Conservation (phyloP, 1,284 basidiomycete genomes). For the Ustilago trichophora region DNA sequence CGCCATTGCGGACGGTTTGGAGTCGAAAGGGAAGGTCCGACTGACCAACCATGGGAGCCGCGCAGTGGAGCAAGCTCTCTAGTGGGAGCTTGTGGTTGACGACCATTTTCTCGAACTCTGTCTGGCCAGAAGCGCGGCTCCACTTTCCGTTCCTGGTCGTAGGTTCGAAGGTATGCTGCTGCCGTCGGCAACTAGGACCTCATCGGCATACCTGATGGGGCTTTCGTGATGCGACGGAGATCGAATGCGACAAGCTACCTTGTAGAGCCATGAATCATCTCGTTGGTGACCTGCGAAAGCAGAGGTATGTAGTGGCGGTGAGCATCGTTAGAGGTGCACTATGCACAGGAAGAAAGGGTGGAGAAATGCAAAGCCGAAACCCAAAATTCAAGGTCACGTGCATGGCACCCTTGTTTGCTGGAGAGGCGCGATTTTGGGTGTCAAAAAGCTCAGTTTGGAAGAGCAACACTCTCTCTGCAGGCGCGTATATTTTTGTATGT, state of each 20-base stretch:
- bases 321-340: too few relatives aligned
- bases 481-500: constrained; percentile 7
- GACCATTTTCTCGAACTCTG: constrained; percentile 5
- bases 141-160: too few relatives aligned
- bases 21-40: constrained; percentile 59
- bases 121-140: neutral
- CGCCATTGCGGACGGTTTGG: constrained; percentile 51
- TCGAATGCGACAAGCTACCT: too few relatives aligned
- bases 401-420: neutral
- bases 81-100: constrained; percentile 27
- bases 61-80: constrained; percentile 37
- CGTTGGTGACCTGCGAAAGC: too few relatives aligned
- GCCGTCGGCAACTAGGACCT: too few relatives aligned
- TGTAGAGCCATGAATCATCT: too few relatives aligned
- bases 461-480: constrained; percentile 26
- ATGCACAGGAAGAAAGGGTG: constrained; percentile 1
- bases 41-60: constrained; percentile 61
- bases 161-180: too few relatives aligned
- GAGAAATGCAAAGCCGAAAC: constrained; percentile 1
- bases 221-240: too few relatives aligned
- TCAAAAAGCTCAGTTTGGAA: constrained; percentile 5
- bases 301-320: too few relatives aligned
- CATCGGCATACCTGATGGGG: too few relatives aligned
- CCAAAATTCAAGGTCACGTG: constrained; percentile 28
- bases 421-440: constrained; percentile 12